Conservation (phyloP, 2,329 filamentous ascomycete genomes). For the Whalleya microplaca region DNA sequence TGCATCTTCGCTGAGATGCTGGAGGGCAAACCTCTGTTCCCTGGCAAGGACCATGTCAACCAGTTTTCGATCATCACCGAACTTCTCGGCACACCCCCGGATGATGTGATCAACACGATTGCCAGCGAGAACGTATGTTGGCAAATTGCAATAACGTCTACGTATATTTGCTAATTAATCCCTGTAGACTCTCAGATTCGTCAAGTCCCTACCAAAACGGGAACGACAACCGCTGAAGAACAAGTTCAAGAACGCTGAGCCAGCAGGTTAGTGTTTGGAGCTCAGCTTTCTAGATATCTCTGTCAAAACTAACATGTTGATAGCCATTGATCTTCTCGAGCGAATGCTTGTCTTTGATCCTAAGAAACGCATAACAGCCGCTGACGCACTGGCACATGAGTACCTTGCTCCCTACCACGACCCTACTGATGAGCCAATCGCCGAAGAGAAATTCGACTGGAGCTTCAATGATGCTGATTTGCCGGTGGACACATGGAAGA, state of each 20-base stretch:
- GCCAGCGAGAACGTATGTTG: constrained; percentile 89
- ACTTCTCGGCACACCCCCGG: constrained; percentile 90
- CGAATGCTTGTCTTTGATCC: constrained; percentile 98
- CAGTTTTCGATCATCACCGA: constrained; percentile 99
- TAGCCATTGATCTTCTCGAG: constrained; percentile 92
- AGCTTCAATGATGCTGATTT: constrained; percentile 98
- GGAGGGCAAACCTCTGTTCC: constrained; percentile 96
- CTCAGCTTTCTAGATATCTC: not conserved
- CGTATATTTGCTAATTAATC: constrained; percentile 19
- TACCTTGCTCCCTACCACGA: constrained; percentile 98
- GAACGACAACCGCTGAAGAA: constrained; percentile 83
- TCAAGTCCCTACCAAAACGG: constrained; percentile 94
- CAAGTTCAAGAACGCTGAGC: constrained; percentile 96
- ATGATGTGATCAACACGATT: constrained; percentile 98
- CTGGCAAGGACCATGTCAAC: constrained; percentile 98
- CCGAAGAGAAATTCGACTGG: constrained; percentile 99
- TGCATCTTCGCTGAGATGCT: constrained; percentile 99
- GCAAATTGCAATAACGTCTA: not conserved
- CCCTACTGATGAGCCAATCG: constrained; percentile 91
- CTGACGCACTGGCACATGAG: constrained; percentile 83
- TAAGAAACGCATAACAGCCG: constrained; percentile 89
- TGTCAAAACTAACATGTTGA: constrained; percentile 31
- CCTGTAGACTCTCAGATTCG: constrained; percentile 84
- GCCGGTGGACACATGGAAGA: constrained; percentile 99
- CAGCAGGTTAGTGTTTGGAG: constrained; percentile 60